Conservation (phyloP, 2,329 filamentous ascomycete species). For the Elsinoe fawcettii region DNA sequence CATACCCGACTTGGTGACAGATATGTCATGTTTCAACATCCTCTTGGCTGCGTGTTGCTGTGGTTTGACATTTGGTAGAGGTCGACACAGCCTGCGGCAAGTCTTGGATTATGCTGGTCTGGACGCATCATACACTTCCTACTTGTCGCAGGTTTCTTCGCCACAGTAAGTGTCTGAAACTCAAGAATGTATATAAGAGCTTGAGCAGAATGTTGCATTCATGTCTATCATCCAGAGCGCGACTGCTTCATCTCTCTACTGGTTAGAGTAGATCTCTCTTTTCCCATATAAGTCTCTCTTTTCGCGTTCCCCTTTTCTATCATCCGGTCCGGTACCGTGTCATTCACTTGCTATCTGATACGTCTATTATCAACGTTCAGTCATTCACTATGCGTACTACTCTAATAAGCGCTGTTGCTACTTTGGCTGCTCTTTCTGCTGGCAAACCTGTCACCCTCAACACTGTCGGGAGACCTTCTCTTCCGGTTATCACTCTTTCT, state of each 20-base stretch:
- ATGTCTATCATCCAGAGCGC: background rate
- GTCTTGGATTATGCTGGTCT: background rate
- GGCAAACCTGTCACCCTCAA: background rate
- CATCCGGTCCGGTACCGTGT: slow-evolving; percentile 2
- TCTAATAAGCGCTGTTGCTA: background rate
- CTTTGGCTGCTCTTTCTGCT: background rate
- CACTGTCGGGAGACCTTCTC: background rate
- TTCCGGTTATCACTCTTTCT: background rate
- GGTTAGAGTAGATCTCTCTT: slow-evolving; percentile 3
- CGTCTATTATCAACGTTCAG: background rate
- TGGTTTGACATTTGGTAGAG: background rate
- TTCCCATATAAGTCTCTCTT: background rate
- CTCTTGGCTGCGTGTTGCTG: background rate
- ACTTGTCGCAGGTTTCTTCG: background rate
- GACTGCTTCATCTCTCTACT: slow-evolving; percentile 3
- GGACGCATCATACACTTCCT: background rate
- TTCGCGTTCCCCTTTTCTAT: background rate
- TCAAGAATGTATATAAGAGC: background rate
- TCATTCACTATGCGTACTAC: background rate
- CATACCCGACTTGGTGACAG: background rate
- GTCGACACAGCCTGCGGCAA: background rate
- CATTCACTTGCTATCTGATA: background rate
- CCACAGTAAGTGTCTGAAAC: background rate
- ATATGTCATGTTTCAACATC: background rate
- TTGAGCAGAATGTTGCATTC: background rate